phyloP scores from a whole-genome alignment of 1,139 yeast genomes.

The Debaryomyces nepalensis region DNA sequence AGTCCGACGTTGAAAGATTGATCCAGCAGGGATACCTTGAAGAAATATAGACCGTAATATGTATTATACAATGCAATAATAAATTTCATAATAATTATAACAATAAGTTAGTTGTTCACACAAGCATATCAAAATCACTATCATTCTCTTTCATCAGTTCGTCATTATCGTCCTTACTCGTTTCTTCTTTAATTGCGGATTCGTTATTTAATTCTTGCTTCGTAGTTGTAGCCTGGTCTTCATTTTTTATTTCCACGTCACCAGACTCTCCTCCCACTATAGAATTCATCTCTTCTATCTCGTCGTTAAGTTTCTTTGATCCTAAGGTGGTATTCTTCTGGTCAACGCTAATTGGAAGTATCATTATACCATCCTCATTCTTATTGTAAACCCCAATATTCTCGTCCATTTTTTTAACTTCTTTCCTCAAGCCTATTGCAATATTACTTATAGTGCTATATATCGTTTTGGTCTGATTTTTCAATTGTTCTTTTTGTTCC shows the following conservation, averaged over 20 bases:
- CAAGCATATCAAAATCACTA: slow-evolving; percentile 9
- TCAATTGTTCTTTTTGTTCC: slow-evolving; percentile 29
- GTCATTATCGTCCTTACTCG: slow-evolving; percentile 10
- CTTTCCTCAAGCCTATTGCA: slow-evolving; percentile 57
- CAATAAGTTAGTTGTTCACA: neutral
- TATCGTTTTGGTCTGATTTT: slow-evolving; percentile 36
- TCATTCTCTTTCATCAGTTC: neutral
- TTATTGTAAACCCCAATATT: slow-evolving; percentile 54
- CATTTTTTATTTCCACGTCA: slow-evolving; percentile 14
- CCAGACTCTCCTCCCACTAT: slow-evolving; percentile 23
- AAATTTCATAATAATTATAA: neutral
- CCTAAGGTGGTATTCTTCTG: slow-evolving; percentile 67
- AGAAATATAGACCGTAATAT: slow-evolving; percentile 49
- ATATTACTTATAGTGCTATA: slow-evolving; percentile 40
- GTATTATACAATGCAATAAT: neutral
- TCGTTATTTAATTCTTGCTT: slow-evolving; percentile 6
- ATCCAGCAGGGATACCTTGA: slow-evolving; percentile 94
- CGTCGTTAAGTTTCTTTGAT: slow-evolving; percentile 47
- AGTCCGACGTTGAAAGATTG: slow-evolving; percentile 89
- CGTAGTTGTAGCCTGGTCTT: slow-evolving; percentile 7
- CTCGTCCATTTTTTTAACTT: slow-evolving; percentile 61
- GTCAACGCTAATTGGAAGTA: slow-evolving; percentile 62
- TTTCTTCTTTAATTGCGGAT: slow-evolving; percentile 4
- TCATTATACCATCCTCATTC: slow-evolving; percentile 53
- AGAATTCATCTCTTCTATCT: slow-evolving; percentile 32